Evolutionary conservation across 2,329 filamentous ascomycete genomes (phyloP), one percentile per base, ranked within the genome.

Genomic region (Pseudogymnoascus sp.): DNA sequence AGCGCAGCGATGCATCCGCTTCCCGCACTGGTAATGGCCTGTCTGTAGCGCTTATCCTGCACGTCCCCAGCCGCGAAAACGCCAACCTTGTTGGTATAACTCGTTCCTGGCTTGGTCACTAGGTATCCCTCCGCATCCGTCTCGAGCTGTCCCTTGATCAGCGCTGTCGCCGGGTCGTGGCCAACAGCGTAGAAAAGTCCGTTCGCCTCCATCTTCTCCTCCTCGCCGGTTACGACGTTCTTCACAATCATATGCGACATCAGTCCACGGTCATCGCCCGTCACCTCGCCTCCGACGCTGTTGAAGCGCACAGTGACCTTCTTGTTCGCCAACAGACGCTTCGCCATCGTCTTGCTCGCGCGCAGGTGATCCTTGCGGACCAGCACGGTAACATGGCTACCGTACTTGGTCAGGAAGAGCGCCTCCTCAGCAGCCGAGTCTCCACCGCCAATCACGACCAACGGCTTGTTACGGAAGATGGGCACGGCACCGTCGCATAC

Each of bases 341-440:
- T 89, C 53, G 93, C 93, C 89, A 99, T 99, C 71, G 93, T 90
- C 79, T 88, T 91, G 78, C 87, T 91, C 50, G 95, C 95, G 65
- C 95, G 86, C 68, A 99, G 84, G 75, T 88, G 85, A 74, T 96
- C 93, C 72, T 85, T 88, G 68, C 95, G 87, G 64, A 99, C 96
- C 37, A 99, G 84, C 5, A 99, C 95, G 19, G 90, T 96, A 66
- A 99, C 93, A 76, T 95, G 91, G 78, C 88, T 91, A 67, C 89
- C 95, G 80, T 97, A 99, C 83, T 97, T 99, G 66, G 95, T 96
- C 70, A 99, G 80, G 81, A 97, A 99, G 71, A 96, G 88, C 63
- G 93, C 92, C 83, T 99, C 95, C 79, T 99, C 96, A 29, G 96
- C 95, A 17, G 95, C 95, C 15, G 91, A 96, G 79, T 99, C 95